Conservation (phyloP, 768 basidiomycete genomes). For the Mycena vitilis region DNA sequence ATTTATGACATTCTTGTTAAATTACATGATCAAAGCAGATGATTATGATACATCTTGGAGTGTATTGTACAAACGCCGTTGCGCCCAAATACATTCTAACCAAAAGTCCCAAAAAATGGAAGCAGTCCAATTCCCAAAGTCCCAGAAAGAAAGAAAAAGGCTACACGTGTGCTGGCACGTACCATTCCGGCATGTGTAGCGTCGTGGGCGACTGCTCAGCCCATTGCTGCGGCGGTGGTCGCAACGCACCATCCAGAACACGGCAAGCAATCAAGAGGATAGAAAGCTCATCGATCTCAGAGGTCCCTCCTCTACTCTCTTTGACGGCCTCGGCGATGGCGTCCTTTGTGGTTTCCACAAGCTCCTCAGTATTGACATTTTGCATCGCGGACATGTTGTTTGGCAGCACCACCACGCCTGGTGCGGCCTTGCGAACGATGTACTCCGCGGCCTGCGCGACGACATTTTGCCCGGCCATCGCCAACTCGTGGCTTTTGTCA, state of each 20-base stretch:
- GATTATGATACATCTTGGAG: constrained; percentile 36
- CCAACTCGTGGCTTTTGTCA: constrained; percentile 67
- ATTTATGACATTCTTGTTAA: constrained; percentile 21
- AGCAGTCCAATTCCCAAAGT: constrained; percentile 34
- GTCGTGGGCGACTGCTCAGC: constrained; percentile 10
- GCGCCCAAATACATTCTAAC: constrained; percentile 40
- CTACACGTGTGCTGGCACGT: constrained; percentile 55
- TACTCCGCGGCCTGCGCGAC: constrained; percentile 85
- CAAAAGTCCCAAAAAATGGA: constrained; percentile 42
- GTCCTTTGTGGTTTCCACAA: constrained; percentile 64
- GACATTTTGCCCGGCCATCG: constrained; percentile 83
- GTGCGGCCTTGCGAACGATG: constrained; percentile 57
- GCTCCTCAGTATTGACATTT: constrained; percentile 62
- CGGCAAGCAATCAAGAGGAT: constrained; percentile 36
- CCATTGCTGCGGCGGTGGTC: constrained; percentile 18
- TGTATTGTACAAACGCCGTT: constrained; percentile 28
- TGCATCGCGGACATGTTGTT: constrained; percentile 57
- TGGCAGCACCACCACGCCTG: constrained; percentile 48
- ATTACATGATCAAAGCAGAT: constrained; percentile 23
- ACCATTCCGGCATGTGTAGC: constrained; percentile 43
- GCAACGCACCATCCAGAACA: constrained; percentile 28
- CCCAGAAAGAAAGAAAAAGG: constrained; percentile 39
- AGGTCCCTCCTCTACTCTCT: constrained; percentile 63
- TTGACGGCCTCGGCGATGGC: constrained; percentile 88
- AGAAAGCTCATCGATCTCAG: constrained; percentile 39